These are phyloP conservation scores for Arachis monticola DNA, from an alignment of 331 rosid species.

Conservation along the genomic window DNA sequence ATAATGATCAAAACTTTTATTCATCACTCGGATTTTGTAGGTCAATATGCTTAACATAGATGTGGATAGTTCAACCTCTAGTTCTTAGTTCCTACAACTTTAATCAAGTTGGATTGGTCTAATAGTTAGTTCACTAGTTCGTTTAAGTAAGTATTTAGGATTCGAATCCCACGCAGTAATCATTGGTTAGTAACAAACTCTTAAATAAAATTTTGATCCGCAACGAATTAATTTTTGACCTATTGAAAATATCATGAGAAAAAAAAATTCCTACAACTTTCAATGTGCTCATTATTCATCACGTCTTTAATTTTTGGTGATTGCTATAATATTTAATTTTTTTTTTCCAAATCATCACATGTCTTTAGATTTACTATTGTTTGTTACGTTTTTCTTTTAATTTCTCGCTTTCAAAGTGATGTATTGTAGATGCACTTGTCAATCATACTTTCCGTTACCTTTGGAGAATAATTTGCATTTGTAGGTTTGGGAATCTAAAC, in stretches of 20 bases:
- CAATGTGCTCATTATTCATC: constrained; percentile 1
- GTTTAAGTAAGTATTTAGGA: no score
- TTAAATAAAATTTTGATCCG: no score
- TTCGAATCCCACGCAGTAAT: no score
- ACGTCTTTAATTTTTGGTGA: no score
- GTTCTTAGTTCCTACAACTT: neutral
- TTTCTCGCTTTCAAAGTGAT: neutral
- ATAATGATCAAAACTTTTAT: constrained; percentile 13
- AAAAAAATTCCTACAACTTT: neutral
- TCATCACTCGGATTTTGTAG: constrained; percentile 26
- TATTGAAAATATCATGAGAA: no score
- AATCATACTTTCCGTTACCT: neutral
- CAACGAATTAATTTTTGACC: no score
- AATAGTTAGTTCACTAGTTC: no score
- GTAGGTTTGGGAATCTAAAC: constrained; percentile 16
- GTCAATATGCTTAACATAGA: constrained; percentile 2
- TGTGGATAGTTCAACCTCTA: neutral
- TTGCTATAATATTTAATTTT: no score
- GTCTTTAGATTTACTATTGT: neutral
- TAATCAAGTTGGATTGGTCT: no score
- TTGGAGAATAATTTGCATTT: no score
- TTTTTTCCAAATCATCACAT: constrained; percentile 13
- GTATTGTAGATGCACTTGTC: neutral
- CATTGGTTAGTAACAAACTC: no score
- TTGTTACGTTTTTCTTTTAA: neutral